A percentile compares a stretch with the other conserved stretches of the same genome.
phyloP scores from a whole-genome alignment of 495 filamentous ascomycete genomes.

The Aspergillus hancockii region DNA sequence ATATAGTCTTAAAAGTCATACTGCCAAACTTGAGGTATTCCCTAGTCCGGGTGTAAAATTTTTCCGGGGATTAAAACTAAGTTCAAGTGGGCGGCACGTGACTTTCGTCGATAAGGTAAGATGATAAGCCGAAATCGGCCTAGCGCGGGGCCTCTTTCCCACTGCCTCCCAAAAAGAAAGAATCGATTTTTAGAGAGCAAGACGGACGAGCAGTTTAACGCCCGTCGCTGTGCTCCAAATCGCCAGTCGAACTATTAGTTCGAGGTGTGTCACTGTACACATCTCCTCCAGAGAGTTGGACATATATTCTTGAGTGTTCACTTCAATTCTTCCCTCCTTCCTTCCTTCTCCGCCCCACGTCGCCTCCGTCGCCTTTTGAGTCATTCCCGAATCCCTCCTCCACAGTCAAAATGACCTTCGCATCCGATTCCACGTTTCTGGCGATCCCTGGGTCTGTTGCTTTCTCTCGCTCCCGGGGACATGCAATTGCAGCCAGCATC shows the following conservation, averaged over 20 bases:
- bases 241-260: slow-evolving; percentile 22
- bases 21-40: background rate
- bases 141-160: slow-evolving; percentile 32
- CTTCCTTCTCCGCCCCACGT: slow-evolving; percentile 6
- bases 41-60: background rate
- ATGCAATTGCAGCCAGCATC: slow-evolving; percentile 50
- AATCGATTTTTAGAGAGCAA: slow-evolving; percentile 19
- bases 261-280: slow-evolving; percentile 22
- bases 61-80: background rate
- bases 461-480: slow-evolving; percentile 54
- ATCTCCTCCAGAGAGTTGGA: slow-evolving; percentile 14
- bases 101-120: slow-evolving; percentile 27
- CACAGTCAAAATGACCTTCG: slow-evolving; percentile 36
- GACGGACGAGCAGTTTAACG: slow-evolving; percentile 20
- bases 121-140: slow-evolving; percentile 31
- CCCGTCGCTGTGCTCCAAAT: slow-evolving; percentile 16
- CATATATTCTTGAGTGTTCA: slow-evolving; percentile 3
- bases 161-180: slow-evolving; percentile 17
- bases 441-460: slow-evolving; percentile 55
- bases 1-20: no score
- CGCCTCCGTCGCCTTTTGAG: slow-evolving; percentile 12
- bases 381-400: slow-evolving; percentile 9
- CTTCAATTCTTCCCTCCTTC: background rate
- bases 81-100: slow-evolving; percentile 24
- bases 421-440: slow-evolving; percentile 39